phyloP scores from a whole-genome alignment of 2,329 filamentous ascomycete genomes.

The Alternaria viburni region DNA sequence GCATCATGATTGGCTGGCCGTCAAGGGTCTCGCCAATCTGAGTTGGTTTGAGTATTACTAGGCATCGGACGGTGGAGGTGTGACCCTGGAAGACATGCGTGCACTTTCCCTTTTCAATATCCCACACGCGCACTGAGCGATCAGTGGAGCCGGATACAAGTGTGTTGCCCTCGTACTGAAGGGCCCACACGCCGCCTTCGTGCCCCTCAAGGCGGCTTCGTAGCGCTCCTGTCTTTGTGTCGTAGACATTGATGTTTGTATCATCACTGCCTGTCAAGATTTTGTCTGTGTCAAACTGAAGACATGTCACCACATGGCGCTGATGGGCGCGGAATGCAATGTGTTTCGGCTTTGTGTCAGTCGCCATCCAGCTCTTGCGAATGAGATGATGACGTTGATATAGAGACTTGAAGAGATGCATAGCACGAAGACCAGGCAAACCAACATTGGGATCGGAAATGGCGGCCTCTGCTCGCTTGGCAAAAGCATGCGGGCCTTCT shows the following conservation, averaged over 20 bases:
- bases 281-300: conserved; percentile 98
- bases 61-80: conserved; percentile 93
- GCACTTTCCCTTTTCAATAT: conserved; percentile 90
- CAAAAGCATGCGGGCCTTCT: conserved; percentile 85
- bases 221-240: conserved; percentile 90
- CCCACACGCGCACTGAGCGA: conserved; percentile 98
- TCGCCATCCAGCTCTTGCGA: conserved; percentile 86
- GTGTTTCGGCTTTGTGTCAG: conserved; percentile 82
- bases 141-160: conserved; percentile 96
- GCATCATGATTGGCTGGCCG: conserved; percentile 83
- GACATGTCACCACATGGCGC: conserved; percentile 93
- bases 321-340: conserved; percentile 97
- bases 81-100: conserved; percentile 97
- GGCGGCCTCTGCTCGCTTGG: conserved; percentile 80
- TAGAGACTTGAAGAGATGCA: conserved; percentile 95
- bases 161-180: conserved; percentile 95
- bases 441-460: conserved; percentile 84
- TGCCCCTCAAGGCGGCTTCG: conserved; percentile 87
- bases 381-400: conserved; percentile 94
- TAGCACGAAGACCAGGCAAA: conserved; percentile 75
- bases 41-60: conserved; percentile 91
- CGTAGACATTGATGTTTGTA: conserved; percentile 96
- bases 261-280: conserved; percentile 98
- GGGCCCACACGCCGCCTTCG: conserved; percentile 95
- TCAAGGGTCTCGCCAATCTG: conserved; percentile 74